Conservation (phyloP, 2,329 filamentous ascomycete genomes). For the Helotiales sp. region DNA sequence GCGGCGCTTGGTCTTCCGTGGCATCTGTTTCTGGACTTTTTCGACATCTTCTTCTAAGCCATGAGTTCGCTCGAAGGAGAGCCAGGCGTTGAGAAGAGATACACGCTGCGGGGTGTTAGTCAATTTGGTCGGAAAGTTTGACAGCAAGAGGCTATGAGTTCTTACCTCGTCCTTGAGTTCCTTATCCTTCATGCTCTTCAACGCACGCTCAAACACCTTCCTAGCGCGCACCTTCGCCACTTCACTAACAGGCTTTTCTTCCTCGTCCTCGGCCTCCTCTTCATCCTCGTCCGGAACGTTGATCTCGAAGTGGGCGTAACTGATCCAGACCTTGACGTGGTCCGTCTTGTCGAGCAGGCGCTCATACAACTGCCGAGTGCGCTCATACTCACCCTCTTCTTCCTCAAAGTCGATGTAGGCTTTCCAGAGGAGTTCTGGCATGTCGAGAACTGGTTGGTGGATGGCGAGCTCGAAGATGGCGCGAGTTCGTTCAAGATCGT, state of each 20-base stretch:
- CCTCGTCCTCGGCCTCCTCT: slow-evolving; percentile 60
- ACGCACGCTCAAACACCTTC: slow-evolving; percentile 81
- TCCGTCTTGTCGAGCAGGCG: slow-evolving; percentile 92
- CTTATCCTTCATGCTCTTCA: slow-evolving; percentile 85
- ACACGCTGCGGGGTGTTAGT: slow-evolving; percentile 62
- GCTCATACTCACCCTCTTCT: slow-evolving; percentile 88
- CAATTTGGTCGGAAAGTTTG: neutral
- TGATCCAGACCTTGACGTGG: slow-evolving; percentile 99
- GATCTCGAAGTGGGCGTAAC: slow-evolving; percentile 98
- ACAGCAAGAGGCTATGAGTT: slow-evolving; percentile 30
- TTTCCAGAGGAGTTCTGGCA: slow-evolving; percentile 98
- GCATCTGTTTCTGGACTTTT: slow-evolving; percentile 91
- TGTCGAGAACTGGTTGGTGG: slow-evolving; percentile 81
- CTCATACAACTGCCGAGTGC: slow-evolving; percentile 83
- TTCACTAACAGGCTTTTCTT: slow-evolving; percentile 73
- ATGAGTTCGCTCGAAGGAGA: slow-evolving; percentile 87
- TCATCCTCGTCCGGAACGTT: slow-evolving; percentile 80
- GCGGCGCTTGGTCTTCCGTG: slow-evolving; percentile 87
- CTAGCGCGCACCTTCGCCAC: slow-evolving; percentile 83
- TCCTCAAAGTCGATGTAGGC: slow-evolving; percentile 99
- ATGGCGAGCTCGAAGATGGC: slow-evolving; percentile 94
- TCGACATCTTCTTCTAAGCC: slow-evolving; percentile 77
- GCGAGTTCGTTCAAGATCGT: slow-evolving; percentile 84
- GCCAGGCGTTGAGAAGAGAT: slow-evolving; percentile 87
- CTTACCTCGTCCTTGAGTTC: slow-evolving; percentile 84